Base-by-base conservation (phyloP, 176 grass and related monocot species). In the Guadua angustifolia region DNA sequence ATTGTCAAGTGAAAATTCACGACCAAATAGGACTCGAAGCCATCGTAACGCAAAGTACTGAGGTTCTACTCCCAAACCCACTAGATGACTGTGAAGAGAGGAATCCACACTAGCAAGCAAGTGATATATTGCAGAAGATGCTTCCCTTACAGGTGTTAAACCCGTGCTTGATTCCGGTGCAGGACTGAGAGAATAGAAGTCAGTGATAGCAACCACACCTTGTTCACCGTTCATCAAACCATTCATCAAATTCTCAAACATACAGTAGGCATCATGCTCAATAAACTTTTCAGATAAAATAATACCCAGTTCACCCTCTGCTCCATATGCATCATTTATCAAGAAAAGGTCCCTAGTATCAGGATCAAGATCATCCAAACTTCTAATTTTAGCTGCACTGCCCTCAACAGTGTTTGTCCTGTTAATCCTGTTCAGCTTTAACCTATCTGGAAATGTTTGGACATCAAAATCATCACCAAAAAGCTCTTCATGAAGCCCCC, bases 281-380 rank as follows among this genome's bases (percentile, higher is more conserved):
- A 94, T 92, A 79, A 99, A 99, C 73, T 99, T 99, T 81, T 95
- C 96, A 16, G 96, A 99, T 72, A 94, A 88, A 74, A 99, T 90
- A 83, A 99, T 86, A 78, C 93, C 96, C 86, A 99, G 85, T 76
- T 99, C 96, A 63, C 93, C 96, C 80, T 99, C 96, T 68, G 91
- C 87, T 87, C 96, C 96, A 33, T 95, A 99, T 76, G 96, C 80
- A 86, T 99, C 96, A 78, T 95, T 95, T 80, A 99, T 87, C 45
- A 92, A 80, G 55, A 99, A 93, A 44, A 99, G 80, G 59, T 88
- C 91, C 63, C 69, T 91, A 15, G 93, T 99, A 49, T 90, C 88
- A 79, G 88, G 78, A 91, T 99, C 96, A 74, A 95, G 87, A 24
- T 93, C 84, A 11, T 82, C 58, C 62, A 88, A 75, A 83, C 88